These are phyloP conservation scores for Brassica carinata DNA, from an alignment of 345 rosid genomes.

Conservation along the genomic window DNA sequence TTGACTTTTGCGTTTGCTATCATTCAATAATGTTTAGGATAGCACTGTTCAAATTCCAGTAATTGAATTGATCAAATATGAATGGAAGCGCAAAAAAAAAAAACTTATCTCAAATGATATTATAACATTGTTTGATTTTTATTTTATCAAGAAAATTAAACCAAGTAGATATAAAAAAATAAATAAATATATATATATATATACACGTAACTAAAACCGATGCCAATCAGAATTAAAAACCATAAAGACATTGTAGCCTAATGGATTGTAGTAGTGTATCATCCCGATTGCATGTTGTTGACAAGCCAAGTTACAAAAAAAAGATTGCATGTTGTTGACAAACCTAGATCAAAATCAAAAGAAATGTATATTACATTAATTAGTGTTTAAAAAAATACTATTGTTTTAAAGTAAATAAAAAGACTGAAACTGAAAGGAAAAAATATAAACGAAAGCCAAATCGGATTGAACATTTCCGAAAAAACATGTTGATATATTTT, in stretches of 20 bases:
- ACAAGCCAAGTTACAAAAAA: too few species aligned
- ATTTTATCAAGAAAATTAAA: not conserved
- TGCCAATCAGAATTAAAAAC: not conserved
- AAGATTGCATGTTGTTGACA: not conserved
- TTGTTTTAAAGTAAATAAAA: not conserved
- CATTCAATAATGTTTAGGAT: not conserved
- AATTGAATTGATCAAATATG: not conserved
- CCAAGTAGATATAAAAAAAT: not conserved
- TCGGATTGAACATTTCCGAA: conserved; percentile 2
- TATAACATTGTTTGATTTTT: not conserved
- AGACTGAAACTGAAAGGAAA: not conserved
- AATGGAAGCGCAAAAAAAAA: not conserved
- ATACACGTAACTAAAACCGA: not conserved
- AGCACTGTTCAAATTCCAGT: not conserved
- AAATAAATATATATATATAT: too few species aligned
- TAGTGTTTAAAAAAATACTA: not conserved
- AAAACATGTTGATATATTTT: not conserved
- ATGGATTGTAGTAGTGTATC: not conserved
- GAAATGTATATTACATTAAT: not conserved
- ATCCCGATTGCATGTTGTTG: not conserved
- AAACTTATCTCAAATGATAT: not conserved
- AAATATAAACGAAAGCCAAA: conserved; percentile 24
- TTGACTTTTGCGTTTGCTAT: conserved; percentile 5
- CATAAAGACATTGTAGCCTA: not conserved
- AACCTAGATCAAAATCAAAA: not conserved